These are phyloP conservation scores for Pseudogymnoascus sp. DNA, from an alignment of 2,329 filamentous ascomycete genomes.

Conservation along the genomic window DNA sequence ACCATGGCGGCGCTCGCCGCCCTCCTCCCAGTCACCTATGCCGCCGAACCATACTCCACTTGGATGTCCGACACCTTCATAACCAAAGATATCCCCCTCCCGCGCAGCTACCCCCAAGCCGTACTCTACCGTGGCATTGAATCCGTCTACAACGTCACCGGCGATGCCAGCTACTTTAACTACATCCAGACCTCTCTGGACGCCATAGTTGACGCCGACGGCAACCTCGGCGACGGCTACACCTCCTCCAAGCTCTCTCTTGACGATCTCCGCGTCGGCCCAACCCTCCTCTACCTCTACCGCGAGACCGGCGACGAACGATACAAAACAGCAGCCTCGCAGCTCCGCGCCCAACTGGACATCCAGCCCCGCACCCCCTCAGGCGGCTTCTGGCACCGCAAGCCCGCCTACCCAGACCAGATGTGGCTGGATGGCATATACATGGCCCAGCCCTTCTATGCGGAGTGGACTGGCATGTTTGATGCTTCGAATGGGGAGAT, in stretches of 20 bases:
- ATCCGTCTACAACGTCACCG: slow-evolving; percentile 35
- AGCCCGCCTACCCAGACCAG: slow-evolving; percentile 40
- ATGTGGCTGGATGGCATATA: slow-evolving; percentile 52
- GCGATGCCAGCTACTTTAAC: slow-evolving; percentile 35
- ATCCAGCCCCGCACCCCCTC: slow-evolving; percentile 40
- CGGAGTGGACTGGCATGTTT: slow-evolving; percentile 22
- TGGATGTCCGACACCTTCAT: slow-evolving; percentile 41
- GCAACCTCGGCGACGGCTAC: slow-evolving; percentile 38
- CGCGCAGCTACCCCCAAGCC: slow-evolving; percentile 37
- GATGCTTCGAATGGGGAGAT: slow-evolving; percentile 23
- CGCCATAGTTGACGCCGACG: slow-evolving; percentile 38
- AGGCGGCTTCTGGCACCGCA: slow-evolving; percentile 48
- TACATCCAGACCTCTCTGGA: slow-evolving; percentile 41
- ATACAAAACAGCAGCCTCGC: slow-evolving; percentile 40
- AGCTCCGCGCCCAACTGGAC: slow-evolving; percentile 39
- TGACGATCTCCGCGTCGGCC: slow-evolving; percentile 45
- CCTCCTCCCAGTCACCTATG: neutral
- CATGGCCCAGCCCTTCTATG: slow-evolving; percentile 34
- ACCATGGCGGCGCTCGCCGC: neutral
- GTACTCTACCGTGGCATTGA: slow-evolving; percentile 41
- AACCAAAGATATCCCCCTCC: slow-evolving; percentile 30
- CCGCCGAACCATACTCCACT: neutral
- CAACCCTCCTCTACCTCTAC: slow-evolving; percentile 43
- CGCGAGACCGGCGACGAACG: slow-evolving; percentile 37
- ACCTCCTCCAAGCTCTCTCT: slow-evolving; percentile 40